Percentiles rank a stretch among this genome's conserved stretches.
Conservation (phyloP, 2,329 filamentous ascomycete genomes). For the Cordyceps cicadae region DNA sequence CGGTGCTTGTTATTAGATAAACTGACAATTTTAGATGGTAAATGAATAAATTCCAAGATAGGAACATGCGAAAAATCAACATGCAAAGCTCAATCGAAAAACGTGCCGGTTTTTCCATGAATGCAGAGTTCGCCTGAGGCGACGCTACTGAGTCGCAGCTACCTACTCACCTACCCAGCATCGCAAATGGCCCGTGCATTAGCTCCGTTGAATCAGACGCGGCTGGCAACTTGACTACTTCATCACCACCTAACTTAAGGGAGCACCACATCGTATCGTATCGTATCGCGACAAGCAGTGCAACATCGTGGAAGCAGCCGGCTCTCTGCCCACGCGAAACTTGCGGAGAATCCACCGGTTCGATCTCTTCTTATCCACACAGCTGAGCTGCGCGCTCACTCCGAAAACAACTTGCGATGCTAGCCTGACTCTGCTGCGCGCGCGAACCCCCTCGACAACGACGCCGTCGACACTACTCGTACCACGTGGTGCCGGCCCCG, state of each 20-base stretch:
- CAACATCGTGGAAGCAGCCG: constrained; percentile 1
- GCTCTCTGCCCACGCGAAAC: background rate
- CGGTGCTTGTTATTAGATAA: too few species aligned
- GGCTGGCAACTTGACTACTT: constrained; percentile 1
- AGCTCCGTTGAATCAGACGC: constrained; percentile 3
- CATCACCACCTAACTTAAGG: constrained; percentile 7
- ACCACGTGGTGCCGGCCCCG: background rate
- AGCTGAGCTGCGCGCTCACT: background rate
- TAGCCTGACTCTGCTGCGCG: background rate
- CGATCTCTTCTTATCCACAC: background rate
- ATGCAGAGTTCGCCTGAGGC: background rate
- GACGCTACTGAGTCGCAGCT: too few species aligned
- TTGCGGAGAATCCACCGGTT: background rate
- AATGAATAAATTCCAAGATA: too few species aligned
- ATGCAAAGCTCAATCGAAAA: too few species aligned
- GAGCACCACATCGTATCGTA: background rate
- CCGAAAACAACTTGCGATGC: background rate
- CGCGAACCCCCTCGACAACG: constrained; percentile 4
- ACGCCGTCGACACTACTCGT: background rate
- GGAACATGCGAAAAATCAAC: too few species aligned
- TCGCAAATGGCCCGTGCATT: constrained; percentile 10
- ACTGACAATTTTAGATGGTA: too few species aligned
- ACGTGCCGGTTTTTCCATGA: too few species aligned
- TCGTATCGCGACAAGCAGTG: background rate
- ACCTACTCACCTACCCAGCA: background rate